These are phyloP conservation scores for Rachicladosporium sp. DNA, from an alignment of 2,329 filamentous ascomycete genomes.

Conservation along the genomic window DNA sequence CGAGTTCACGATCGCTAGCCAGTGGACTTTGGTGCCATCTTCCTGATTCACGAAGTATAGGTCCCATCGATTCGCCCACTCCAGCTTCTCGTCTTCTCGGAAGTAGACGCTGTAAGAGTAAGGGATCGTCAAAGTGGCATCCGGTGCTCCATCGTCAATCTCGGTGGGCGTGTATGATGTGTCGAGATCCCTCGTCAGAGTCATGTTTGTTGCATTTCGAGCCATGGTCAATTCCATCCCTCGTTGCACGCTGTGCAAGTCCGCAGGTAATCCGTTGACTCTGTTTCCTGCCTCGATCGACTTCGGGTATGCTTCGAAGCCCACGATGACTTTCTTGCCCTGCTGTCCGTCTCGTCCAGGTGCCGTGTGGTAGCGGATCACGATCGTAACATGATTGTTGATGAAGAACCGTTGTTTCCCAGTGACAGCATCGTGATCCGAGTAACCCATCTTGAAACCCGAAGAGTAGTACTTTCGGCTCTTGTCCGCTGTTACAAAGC, in stretches of 20 bases:
- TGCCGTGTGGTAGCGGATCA: slow-evolving; percentile 64
- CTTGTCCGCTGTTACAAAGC: slow-evolving; percentile 77
- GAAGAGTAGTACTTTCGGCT: slow-evolving; percentile 77
- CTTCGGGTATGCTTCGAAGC: slow-evolving; percentile 83
- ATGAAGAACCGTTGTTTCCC: slow-evolving; percentile 58
- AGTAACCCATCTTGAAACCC: slow-evolving; percentile 78
- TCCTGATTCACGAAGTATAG: slow-evolving; percentile 82
- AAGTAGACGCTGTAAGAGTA: slow-evolving; percentile 89
- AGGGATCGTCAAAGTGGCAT: slow-evolving; percentile 57
- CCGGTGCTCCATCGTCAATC: slow-evolving; percentile 45
- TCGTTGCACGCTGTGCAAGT: slow-evolving; percentile 50
- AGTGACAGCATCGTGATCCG: slow-evolving; percentile 48
- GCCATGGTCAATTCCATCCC: slow-evolving; percentile 58
- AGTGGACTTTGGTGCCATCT: slow-evolving; percentile 70
- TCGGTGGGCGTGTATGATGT: slow-evolving; percentile 49
- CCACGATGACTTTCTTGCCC: slow-evolving; percentile 69
- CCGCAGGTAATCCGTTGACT: slow-evolving; percentile 53
- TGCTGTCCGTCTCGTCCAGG: slow-evolving; percentile 55
- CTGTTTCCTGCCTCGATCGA: slow-evolving; percentile 56
- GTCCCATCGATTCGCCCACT: slow-evolving; percentile 80
- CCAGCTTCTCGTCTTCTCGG: slow-evolving; percentile 64
- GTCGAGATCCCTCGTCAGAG: slow-evolving; percentile 39
- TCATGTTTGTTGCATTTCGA: slow-evolving; percentile 42
- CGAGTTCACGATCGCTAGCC: slow-evolving; percentile 80
- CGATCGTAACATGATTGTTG: slow-evolving; percentile 80